A percentile compares a stretch with the other conserved stretches of the same genome.
Evolutionary conservation across 2,329 filamentous ascomycete species (phyloP).

Genomic region (Diplodia mutila): DNA sequence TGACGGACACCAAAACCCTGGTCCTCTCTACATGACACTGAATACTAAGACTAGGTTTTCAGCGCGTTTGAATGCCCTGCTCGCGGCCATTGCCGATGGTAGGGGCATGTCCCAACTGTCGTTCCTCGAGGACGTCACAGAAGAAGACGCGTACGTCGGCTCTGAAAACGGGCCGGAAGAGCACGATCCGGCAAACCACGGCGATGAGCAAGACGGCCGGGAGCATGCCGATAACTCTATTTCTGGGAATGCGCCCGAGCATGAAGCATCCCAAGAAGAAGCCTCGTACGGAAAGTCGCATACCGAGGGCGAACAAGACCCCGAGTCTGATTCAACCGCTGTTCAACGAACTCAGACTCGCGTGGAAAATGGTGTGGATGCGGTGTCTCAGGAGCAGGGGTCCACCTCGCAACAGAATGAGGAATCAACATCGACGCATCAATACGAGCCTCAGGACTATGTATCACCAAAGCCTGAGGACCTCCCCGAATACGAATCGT

Average conservation of each 20-base stretch:
- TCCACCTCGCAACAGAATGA: not conserved
- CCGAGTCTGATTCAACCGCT: not conserved
- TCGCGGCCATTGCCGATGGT: slow-evolving; percentile 58
- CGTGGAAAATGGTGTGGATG: not conserved
- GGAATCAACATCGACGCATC: not conserved
- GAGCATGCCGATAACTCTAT: not conserved
- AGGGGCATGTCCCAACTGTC: slow-evolving; percentile 59
- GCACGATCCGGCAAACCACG: not conserved
- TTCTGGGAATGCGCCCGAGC: not conserved
- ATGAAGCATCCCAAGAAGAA: not conserved
- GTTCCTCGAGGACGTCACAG: slow-evolving; percentile 35
- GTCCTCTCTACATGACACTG: slow-evolving; percentile 63
- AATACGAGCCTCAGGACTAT: not conserved
- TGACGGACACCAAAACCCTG: slow-evolving; percentile 57
- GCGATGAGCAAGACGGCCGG: not conserved
- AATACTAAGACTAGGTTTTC: slow-evolving; percentile 58
- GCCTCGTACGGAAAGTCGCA: not conserved
- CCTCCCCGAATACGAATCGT: slow-evolving; percentile 6
- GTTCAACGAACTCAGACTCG: not conserved
- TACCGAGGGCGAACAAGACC: not conserved
- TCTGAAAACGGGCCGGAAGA: slow-evolving; percentile 22
- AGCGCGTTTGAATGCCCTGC: slow-evolving; percentile 57
- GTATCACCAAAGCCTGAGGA: slow-evolving; percentile 4
- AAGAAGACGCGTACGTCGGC: slow-evolving; percentile 23
- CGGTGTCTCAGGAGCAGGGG: not conserved